Evolutionary conservation across 768 basidiomycete genomes (phyloP), one percentile per base, ranked within the genome.

Genomic region (Phanerodontia chrysosporium): DNA sequence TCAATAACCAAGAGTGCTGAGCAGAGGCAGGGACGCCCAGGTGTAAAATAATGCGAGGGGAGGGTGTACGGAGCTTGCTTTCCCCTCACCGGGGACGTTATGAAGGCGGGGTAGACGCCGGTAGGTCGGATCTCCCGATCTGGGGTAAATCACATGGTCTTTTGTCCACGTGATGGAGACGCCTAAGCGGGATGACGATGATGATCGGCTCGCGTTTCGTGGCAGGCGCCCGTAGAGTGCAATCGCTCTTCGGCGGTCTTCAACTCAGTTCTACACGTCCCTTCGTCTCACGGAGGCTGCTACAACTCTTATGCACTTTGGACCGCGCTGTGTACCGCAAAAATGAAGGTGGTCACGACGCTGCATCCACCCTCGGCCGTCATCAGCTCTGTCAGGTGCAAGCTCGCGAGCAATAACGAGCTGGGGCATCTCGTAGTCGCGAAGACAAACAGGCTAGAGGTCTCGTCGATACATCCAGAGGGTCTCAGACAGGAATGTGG

Each of bases 281-380:
- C n/a, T n/a, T n/a, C n/a, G n/a, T n/a, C n/a, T n/a, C n/a, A n/a
- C n/a, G n/a, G n/a, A n/a, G n/a, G n/a, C n/a, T 32, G 29, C 30
- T 51, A 6, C 14, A 30, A 28, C 13, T 35, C 13, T 35, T 35
- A 35, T 35, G 32, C 32, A 6, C 32, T 35, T 13, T 35, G 8
- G n/a, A 10, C 10, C 9, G n/a, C n/a, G n/a, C n/a, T n/a, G n/a
- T n/a, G n/a, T n/a, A 22, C 13, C 29, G 28, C 10, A 14, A 51
- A 28, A 2, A 82, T 82, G 81, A 79, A 77, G 59, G 70, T 91
- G 60, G 79, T 92, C 30, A 81, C 85, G 10, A 92, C 91, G 7
- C 90, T 91, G 69, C 89, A 92, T 69, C 79, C 78, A 3, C 80
- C 90, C 1, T 88, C 91, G 1, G 87, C 91, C 1, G 86, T 92